Base-by-base conservation (phyloP, 176 grass and related monocot species). In the Chrysopogon serrulatus region DNA sequence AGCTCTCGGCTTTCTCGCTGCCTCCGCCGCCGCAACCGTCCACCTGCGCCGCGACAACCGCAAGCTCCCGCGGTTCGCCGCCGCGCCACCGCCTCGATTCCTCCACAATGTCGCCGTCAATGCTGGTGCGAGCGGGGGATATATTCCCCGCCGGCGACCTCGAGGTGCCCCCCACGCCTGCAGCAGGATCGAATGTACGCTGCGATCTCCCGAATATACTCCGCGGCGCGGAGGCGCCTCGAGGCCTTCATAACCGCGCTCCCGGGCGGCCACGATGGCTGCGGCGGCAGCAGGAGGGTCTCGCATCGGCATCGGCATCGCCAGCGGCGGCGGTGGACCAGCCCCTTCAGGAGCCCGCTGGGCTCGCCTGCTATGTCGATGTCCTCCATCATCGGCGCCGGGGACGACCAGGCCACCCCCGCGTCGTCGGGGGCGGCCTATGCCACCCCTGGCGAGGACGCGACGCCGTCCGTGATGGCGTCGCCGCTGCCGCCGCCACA, bases 361-460 rank as follows among this genome's bases (percentile, higher is more conserved):
- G 37, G 84, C 80, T 82, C 80, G 39, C 84, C 84, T n/a, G n/a
- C n/a, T 26, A 35, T 83, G 40, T 86, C 84, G 17, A 90, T 90
- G 84, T 68, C 78, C 32, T 83, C 84, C 48, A 64, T 86, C n/a
- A 72, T 87, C 82, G 66, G 61, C 3, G 86, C 64, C 23, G 85
- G 61, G 85, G 78, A 85, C 23, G 19, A 44, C 71, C 78, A 71
- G 6, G 1, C 78, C 40, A 70, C 83, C 10, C 71, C 77, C 8
- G 73, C 85, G 8, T 44, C 78, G 15, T 56, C 78, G 36, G 31
- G 7, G 42, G 4, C 67, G 47, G 28, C 30, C 32, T 61, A 64
- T 70, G 13, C 5, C 53, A 79, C 30, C 1, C 33, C 85, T 0
- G 53, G 64, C 23, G 57, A 44, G 26, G 26, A 4, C 18, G 27